Conservation (phyloP, 1,139 yeast genomes). For the Diutina rugosa region DNA sequence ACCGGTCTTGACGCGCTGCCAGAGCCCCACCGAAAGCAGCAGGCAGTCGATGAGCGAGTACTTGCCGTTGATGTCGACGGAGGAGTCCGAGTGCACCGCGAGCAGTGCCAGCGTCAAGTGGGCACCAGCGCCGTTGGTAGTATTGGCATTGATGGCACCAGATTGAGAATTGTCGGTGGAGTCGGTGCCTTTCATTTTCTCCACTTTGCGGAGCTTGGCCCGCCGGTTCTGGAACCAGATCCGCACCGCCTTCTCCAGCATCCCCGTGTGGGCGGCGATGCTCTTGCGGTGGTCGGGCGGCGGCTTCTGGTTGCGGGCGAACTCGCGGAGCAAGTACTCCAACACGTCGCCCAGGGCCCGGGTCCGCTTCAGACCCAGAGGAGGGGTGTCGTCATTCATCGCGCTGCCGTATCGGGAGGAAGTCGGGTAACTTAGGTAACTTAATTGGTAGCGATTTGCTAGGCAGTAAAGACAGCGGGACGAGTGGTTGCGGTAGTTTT, state of each 20-base stretch:
- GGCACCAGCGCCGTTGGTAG: not conserved
- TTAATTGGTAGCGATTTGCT: no score
- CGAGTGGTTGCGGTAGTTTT: no score
- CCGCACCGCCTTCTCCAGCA: slow-evolving; percentile 86
- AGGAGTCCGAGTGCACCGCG: slow-evolving; percentile 12
- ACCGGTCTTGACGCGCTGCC: slow-evolving; percentile 69
- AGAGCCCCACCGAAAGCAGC: slow-evolving; percentile 59
- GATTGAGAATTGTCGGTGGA: not conserved
- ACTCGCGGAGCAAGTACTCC: slow-evolving; percentile 55
- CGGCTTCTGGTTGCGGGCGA: slow-evolving; percentile 62
- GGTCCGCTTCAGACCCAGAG: slow-evolving; percentile 17
- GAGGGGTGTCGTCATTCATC: not conserved
- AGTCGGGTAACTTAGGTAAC: not conserved
- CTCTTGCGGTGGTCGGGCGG: slow-evolving; percentile 53
- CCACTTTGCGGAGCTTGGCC: slow-evolving; percentile 61
- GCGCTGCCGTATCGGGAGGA: not conserved
- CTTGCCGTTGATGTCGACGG: slow-evolving; percentile 48
- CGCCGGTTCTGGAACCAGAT: slow-evolving; percentile 93
- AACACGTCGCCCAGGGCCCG: slow-evolving; percentile 82
- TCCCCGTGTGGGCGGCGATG: slow-evolving; percentile 63
- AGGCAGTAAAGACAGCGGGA: no score
- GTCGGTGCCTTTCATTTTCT: slow-evolving; percentile 19
- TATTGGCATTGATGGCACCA: slow-evolving; percentile 1
- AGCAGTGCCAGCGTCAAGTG: not conserved
- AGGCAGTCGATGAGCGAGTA: slow-evolving; percentile 57